A percentile compares a stretch with the other conserved stretches of the same genome.
These are phyloP conservation scores for Eucalyptus caleyi DNA, from an alignment of 345 rosid species.

Conservation along the genomic window DNA sequence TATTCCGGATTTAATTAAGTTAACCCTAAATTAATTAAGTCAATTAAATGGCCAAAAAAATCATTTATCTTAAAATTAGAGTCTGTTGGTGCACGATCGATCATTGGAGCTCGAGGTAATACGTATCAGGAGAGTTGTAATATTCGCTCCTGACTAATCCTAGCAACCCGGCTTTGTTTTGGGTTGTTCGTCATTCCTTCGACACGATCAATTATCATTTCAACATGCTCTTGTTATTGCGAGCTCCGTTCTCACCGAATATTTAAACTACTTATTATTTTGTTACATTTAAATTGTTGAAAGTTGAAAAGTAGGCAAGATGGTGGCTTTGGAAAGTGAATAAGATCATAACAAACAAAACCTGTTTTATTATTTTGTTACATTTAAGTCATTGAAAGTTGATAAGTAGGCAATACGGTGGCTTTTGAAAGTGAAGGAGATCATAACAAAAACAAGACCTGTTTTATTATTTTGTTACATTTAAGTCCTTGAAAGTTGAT, in stretches of 20 bases:
- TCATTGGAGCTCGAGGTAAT: neutral
- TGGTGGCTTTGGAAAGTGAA: neutral
- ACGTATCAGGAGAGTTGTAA: neutral
- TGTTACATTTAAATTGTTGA: no score
- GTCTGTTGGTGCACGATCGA: neutral
- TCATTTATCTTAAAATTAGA: neutral
- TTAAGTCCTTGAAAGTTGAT: no score
- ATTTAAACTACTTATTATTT: neutral
- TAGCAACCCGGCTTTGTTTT: neutral
- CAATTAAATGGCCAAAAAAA: neutral
- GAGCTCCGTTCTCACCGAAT: neutral
- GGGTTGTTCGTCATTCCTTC: neutral
- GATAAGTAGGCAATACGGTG: no score
- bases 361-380: no score
- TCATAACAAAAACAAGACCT: no score
- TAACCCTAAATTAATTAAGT: neutral
- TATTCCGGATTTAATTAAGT: neutral
- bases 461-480: no score
- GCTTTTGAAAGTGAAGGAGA: no score
- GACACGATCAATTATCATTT: neutral
- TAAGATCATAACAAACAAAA: rapidly evolving
- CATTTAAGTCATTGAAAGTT: no score
- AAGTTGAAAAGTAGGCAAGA: neutral
- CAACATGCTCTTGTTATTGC: neutral
- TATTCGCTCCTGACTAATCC: neutral